phyloP scores from a whole-genome alignment of 768 basidiomycete species.

The Suillus subalutaceus region DNA sequence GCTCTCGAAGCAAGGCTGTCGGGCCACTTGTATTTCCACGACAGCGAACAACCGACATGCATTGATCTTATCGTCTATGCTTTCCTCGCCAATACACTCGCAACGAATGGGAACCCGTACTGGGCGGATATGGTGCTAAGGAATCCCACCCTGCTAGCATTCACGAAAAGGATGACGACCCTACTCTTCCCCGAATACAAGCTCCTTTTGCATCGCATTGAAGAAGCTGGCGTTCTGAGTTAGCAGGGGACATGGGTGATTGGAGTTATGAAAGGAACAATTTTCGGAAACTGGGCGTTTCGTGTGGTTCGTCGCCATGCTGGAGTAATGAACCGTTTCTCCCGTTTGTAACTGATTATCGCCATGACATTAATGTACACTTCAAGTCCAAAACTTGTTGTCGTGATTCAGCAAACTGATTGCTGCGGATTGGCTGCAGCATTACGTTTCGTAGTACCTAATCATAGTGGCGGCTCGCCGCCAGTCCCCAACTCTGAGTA shows the following conservation, averaged over 20 bases:
- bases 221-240: not conserved
- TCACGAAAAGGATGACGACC: conserved; percentile 27
- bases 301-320: not conserved
- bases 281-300: not conserved
- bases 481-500: too few relatives aligned
- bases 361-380: not conserved
- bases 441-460: not conserved
- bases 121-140: conserved; percentile 26
- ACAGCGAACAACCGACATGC: conserved; percentile 26
- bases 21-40: conserved; percentile 29
- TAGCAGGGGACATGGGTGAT: not conserved
- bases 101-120: conserved; percentile 28
- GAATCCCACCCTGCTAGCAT: conserved; percentile 21
- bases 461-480: too few relatives aligned
- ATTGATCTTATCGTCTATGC: conserved; percentile 34
- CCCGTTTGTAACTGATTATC: not conserved
- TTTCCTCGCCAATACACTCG: conserved; percentile 34
- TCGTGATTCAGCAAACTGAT: not conserved
- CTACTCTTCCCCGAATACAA: conserved; percentile 33
- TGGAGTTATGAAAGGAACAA: not conserved
- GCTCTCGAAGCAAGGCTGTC: conserved; percentile 33
- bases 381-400: not conserved
- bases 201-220: conserved; percentile 17
- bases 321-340: not conserved
- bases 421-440: not conserved